Evolutionary conservation across 2,329 filamentous ascomycete genomes (phyloP).

Genomic region (Pyrenochaeta sp.): DNA sequence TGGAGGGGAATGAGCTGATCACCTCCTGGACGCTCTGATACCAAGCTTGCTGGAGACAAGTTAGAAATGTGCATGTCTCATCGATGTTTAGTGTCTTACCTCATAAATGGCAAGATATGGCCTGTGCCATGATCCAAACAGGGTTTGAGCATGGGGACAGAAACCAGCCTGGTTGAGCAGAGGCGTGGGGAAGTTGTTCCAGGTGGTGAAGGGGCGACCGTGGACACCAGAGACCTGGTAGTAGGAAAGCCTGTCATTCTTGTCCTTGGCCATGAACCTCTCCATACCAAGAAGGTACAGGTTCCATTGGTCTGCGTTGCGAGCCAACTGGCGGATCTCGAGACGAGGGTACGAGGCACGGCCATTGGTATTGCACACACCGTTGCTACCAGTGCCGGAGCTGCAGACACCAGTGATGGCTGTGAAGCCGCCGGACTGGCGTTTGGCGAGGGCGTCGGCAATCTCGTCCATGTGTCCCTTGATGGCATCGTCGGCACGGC

Average conservation of each 20-base stretch:
- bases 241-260: conserved; percentile 72
- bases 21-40: conserved; percentile 51
- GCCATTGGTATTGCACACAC: conserved; percentile 31
- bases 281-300: conserved; percentile 78
- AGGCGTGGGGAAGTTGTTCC: conserved; percentile 56
- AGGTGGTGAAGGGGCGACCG: conserved; percentile 71
- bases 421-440: conserved; percentile 29
- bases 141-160: conserved; percentile 76
- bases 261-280: conserved; percentile 72
- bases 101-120: conserved; percentile 74
- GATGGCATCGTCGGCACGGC: conserved; percentile 27
- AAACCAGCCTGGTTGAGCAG: conserved; percentile 68
- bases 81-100: conserved; percentile 45
- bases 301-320: conserved; percentile 72
- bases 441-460: conserved; percentile 28
- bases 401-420: conserved; percentile 40
- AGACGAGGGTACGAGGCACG: conserved; percentile 56
- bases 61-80: not conserved
- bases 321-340: conserved; percentile 72
- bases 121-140: conserved; percentile 85
- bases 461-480: conserved; percentile 36
- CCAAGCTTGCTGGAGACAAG: conserved; percentile 50
- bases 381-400: conserved; percentile 28
- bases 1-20: conserved; percentile 51
- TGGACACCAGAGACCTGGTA: conserved; percentile 83